Evolutionary conservation across 768 basidiomycete species (phyloP).

Genomic region (Phallus indusiatus): DNA sequence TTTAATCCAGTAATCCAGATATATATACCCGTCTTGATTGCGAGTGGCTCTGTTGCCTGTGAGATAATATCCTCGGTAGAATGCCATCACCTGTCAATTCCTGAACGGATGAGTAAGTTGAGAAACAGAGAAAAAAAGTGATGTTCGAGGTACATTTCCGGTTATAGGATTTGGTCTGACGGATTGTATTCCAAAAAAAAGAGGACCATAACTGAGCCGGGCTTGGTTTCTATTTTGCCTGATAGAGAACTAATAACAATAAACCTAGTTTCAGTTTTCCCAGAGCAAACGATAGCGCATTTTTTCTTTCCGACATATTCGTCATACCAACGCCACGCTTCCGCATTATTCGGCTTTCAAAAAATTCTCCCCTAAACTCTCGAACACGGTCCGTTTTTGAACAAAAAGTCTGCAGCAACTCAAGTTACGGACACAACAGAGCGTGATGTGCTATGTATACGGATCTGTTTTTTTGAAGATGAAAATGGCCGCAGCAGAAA

Average conservation of each 20-base stretch:
- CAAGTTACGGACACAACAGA: no score
- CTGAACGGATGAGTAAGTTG: constrained; percentile 18
- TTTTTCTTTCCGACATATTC: constrained; percentile 82
- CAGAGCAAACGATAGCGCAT: constrained; percentile 62
- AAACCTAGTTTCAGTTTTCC: constrained; percentile 97
- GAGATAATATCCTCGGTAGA: constrained; percentile 83
- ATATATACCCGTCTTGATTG: constrained; percentile 93
- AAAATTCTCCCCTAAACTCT: no score
- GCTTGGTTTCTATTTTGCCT: constrained; percentile 92
- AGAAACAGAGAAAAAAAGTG: neutral
- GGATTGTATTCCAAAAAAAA: constrained; percentile 91
- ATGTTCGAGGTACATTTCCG: constrained; percentile 42
- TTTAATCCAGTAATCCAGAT: constrained; percentile 99
- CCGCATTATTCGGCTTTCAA: constrained; percentile 99
- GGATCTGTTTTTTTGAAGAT: no score
- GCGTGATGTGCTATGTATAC: no score
- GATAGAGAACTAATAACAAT: constrained; percentile 94
- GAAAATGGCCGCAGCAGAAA: no score
- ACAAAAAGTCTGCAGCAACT: no score
- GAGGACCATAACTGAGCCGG: constrained; percentile 94
- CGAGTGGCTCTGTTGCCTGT: constrained; percentile 97
- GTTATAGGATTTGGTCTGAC: constrained; percentile 78
- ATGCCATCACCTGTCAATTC: constrained; percentile 71
- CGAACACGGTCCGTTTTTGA: no score
- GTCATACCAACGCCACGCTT: constrained; percentile 99